Conservation (phyloP, 257 asterid genomes). For the Forsythia viridissima region DNA sequence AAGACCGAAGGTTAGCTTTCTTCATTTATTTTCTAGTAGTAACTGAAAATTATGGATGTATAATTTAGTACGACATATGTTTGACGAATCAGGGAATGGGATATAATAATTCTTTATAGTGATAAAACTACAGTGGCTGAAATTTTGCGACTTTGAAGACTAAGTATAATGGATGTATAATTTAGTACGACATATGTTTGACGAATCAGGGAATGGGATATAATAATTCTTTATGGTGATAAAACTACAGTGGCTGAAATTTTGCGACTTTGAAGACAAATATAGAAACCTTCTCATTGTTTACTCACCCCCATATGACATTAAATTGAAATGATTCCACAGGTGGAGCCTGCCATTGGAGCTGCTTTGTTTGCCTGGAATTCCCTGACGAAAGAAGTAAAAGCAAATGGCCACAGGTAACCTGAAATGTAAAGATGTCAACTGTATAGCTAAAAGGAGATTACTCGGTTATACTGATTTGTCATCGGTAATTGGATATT, state of each 20-base stretch:
- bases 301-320: no score
- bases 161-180: not conserved
- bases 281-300: not conserved
- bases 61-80: slow-evolving; percentile 1
- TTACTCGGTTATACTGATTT: not conserved
- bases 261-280: not conserved
- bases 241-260: not conserved
- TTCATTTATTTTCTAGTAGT: slow-evolving; percentile 6
- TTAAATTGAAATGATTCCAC: slow-evolving; percentile 1
- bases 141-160: not conserved
- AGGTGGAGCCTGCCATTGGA: slow-evolving; percentile 95
- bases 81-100: not conserved
- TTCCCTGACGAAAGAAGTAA: slow-evolving; percentile 51
- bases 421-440: slow-evolving; percentile 15
- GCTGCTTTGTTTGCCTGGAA: slow-evolving; percentile 88
- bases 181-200: slow-evolving; percentile 4
- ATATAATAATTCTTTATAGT: not conserved
- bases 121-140: not conserved
- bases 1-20: slow-evolving; percentile 71
- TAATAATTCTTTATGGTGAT: not conserved
- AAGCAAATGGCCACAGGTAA: slow-evolving; percentile 52
- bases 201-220: not conserved
- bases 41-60: slow-evolving; percentile 6
- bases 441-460: slow-evolving; percentile 14
- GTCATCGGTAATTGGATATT: slow-evolving; percentile 3